Base-by-base conservation (phyloP, 140 eudicot genomes). In the Cichorium intybus region DNA sequence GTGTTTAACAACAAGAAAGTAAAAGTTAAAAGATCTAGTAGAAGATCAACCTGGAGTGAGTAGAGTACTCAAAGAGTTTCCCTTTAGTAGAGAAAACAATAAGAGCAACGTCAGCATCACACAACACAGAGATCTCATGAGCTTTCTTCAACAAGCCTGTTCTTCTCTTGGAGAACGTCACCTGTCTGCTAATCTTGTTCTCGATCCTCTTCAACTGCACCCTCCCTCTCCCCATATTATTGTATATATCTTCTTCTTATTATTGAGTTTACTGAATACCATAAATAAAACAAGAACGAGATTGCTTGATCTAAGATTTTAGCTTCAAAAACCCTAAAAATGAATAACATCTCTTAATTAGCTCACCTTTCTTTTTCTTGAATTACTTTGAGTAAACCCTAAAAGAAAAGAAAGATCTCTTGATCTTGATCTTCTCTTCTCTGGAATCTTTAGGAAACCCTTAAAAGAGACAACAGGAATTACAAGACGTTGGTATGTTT, bases 81-180 rank as follows among this genome's bases (percentile, higher is more conserved):
- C 95, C 95, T 23, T 71, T 67, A 33, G 84, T 63, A 34, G 95
- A 87, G 80, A 87, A 87, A 55, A 87, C 79, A 57, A 87, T 84
- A 24, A 86, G 82, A 61, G 87, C 87, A 75, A 86, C 95, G 37
- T 86, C 87, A 80, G 95, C 95, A 75, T 86, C 95, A 75, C 95
- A 87, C 29, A 87, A 50, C 22, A 83, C 95, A 39, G 95, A 86
- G 62, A 86, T 73, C 81, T 86, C 95, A 78, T 83, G 79, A 47
- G 95, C 95, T 60, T 87, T 87, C 87, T 87, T 87, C 75, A 81
- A 57, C 51, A 87, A 50, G 9, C 95, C 95, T 33, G 80, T 66
- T 41, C 90, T 64, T 54, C 95, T 72, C 66, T 87, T 87, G 21
- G 95, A 81, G 51, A 87, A 83, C 18, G 95, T 87, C 62, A 83